These are phyloP conservation scores for Ophiosphaerella narmari DNA, from an alignment of 2,329 filamentous ascomycete genomes.

Conservation along the genomic window DNA sequence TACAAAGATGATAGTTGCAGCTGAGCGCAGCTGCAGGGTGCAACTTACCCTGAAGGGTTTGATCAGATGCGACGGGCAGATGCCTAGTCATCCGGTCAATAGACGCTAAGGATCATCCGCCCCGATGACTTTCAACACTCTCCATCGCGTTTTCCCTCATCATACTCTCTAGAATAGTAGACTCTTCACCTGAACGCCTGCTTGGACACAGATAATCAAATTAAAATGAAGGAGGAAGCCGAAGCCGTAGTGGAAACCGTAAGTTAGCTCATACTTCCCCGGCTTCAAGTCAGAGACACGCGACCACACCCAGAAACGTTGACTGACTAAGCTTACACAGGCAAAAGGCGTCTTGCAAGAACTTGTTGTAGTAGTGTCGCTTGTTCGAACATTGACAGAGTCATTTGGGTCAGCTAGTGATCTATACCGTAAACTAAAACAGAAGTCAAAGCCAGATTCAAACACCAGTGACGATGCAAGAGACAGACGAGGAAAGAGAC, in stretches of 20 bases:
- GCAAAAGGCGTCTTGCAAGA: slow-evolving; percentile 32
- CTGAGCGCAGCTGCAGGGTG: slow-evolving; percentile 1
- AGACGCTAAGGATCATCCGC: not conserved
- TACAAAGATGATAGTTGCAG: slow-evolving; percentile 1
- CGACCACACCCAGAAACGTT: not conserved
- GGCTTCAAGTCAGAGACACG: not conserved
- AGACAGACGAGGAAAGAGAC: slow-evolving; percentile 3
- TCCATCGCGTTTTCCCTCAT: not conserved
- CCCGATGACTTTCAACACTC: not conserved
- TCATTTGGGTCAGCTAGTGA: slow-evolving; percentile 37
- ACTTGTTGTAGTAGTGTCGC: slow-evolving; percentile 34
- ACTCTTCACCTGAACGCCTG: not conserved
- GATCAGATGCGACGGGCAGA: not conserved
- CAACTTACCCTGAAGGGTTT: not conserved
- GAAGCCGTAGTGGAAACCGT: slow-evolving; percentile 20
- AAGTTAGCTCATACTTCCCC: not conserved
- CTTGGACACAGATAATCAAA: not conserved
- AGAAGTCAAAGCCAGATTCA: slow-evolving; percentile 18
- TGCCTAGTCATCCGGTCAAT: slow-evolving; percentile 4
- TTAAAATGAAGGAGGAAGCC: slow-evolving; percentile 21
- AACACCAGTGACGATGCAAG: slow-evolving; percentile 17
- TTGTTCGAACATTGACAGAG: slow-evolving; percentile 35
- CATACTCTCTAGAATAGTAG: not conserved
- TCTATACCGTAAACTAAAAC: slow-evolving; percentile 37
- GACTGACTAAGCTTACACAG: slow-evolving; percentile 15